A percentile compares a stretch with the other conserved stretches of the same genome.
phyloP scores from a whole-genome alignment of 1,139 yeast species.

The Saccharomycopsis hybrid region DNA sequence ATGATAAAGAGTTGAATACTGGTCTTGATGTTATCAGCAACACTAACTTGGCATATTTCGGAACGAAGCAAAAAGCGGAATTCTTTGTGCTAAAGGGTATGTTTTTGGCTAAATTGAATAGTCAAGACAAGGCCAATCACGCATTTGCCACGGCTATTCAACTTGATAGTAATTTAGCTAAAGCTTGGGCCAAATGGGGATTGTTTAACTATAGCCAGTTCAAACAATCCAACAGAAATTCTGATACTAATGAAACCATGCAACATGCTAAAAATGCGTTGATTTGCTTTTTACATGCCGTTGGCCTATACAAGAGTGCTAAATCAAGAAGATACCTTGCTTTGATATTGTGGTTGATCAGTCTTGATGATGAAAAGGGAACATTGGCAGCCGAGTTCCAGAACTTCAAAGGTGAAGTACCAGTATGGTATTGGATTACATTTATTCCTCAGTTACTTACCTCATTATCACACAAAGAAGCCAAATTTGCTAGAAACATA shows the following conservation, averaged over 20 bases:
- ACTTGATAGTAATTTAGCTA: conserved; percentile 86
- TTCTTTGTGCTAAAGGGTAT: conserved; percentile 96
- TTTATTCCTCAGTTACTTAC: conserved; percentile 92
- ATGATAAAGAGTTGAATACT: conserved; percentile 79
- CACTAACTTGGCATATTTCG: conserved; percentile 92
- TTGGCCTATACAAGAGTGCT: conserved; percentile 89
- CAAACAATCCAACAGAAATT: conserved; percentile 44
- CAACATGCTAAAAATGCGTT: conserved; percentile 90
- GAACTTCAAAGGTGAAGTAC: conserved; percentile 89
- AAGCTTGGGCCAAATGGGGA: conserved; percentile 99
- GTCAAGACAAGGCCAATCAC: conserved; percentile 92
- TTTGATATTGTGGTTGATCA: conserved; percentile 86
- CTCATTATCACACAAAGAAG: conserved; percentile 86
- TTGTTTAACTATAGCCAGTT: conserved; percentile 84
- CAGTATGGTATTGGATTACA: conserved; percentile 99
- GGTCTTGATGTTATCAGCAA: conserved; percentile 98
- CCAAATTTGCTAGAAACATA: conserved; percentile 80
- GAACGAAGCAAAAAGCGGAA: conserved; percentile 96
- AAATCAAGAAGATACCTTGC: conserved; percentile 86
- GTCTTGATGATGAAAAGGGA: conserved; percentile 82
- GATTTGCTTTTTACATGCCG: conserved; percentile 94
- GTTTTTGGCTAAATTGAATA: conserved; percentile 88
- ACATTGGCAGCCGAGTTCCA: conserved; percentile 85
- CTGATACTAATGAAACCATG: conserved; percentile 44
- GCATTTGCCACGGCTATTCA: conserved; percentile 98